A percentile compares a stretch with the other conserved stretches of the same genome.
phyloP scores from a whole-genome alignment of 192 early-diverging fungal species.

The Thamnidium elegans region DNA sequence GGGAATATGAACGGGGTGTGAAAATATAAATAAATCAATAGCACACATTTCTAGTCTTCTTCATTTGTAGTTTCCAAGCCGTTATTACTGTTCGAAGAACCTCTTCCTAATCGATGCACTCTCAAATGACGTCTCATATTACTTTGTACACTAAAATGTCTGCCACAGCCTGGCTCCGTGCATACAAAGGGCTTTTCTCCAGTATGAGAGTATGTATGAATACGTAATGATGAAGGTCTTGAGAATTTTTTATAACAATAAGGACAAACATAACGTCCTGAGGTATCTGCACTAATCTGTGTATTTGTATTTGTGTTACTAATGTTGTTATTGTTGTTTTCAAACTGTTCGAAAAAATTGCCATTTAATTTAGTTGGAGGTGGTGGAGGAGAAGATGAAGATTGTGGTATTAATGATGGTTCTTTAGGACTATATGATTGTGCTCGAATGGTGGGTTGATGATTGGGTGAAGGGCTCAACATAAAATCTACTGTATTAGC shows the following conservation, averaged over 20 bases:
- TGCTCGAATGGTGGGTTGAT: neutral
- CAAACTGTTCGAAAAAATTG: neutral
- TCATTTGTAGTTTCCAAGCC: too few species aligned
- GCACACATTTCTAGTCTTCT: too few species aligned
- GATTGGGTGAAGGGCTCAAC: neutral
- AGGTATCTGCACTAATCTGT: neutral
- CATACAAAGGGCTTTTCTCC: slow-evolving; percentile 76
- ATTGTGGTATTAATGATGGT: neutral
- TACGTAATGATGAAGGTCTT: slow-evolving; percentile 64
- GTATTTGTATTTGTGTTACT: too few species aligned
- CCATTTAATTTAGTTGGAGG: neutral
- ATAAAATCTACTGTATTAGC: slow-evolving; percentile 8
- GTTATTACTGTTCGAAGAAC: neutral
- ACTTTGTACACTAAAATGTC: slow-evolving; percentile 69
- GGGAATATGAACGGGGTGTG: too few species aligned
- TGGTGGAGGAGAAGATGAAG: neutral
- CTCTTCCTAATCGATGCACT: slow-evolving; percentile 42
- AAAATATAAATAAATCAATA: too few species aligned
- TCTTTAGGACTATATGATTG: slow-evolving; percentile 1
- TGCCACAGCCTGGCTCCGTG: slow-evolving; percentile 56
- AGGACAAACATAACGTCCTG: slow-evolving; percentile 33
- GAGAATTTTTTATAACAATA: slow-evolving; percentile 65
- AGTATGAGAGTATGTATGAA: slow-evolving; percentile 73
- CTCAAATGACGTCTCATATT: slow-evolving; percentile 73
- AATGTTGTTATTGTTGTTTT: neutral